phyloP scores from a whole-genome alignment of 306 rosid species.

The Inga oerstediana region DNA sequence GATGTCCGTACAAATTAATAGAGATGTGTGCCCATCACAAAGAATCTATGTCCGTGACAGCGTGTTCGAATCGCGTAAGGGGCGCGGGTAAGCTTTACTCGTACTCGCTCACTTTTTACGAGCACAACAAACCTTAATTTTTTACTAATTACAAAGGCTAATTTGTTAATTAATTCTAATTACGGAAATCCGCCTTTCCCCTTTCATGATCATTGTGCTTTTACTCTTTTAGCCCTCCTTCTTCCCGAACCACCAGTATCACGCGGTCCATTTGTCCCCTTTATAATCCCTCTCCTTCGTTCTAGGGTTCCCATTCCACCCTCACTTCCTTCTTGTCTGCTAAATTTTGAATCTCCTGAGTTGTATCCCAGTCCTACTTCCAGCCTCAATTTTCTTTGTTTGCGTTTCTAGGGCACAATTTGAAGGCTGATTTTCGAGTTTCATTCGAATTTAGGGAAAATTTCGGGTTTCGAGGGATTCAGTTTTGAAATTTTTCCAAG shows the following conservation, averaged over 20 bases:
- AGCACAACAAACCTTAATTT: conserved; percentile 15
- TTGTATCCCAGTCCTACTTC: background rate
- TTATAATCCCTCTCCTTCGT: conserved; percentile 40
- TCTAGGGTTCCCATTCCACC: conserved; percentile 26
- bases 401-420: background rate
- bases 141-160: conserved; percentile 1
- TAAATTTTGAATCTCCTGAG: background rate
- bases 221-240: background rate
- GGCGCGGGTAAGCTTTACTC: background rate
- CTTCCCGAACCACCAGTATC: conserved; percentile 33
- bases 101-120: background rate
- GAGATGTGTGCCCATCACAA: background rate
- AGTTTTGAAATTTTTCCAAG: background rate
- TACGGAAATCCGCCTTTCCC: background rate
- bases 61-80: conserved; percentile 41
- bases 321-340: background rate
- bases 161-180: background rate
- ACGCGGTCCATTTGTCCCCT: conserved; percentile 56
- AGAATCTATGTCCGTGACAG: background rate
- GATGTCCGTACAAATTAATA: background rate
- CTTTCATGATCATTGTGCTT: background rate
- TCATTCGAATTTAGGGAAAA: background rate
- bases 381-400: too few relatives aligned
- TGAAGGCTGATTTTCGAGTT: background rate
- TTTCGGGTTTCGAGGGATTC: background rate